Base-by-base conservation (phyloP, 768 basidiomycete species). In the Pleurotus tuoliensis region DNA sequence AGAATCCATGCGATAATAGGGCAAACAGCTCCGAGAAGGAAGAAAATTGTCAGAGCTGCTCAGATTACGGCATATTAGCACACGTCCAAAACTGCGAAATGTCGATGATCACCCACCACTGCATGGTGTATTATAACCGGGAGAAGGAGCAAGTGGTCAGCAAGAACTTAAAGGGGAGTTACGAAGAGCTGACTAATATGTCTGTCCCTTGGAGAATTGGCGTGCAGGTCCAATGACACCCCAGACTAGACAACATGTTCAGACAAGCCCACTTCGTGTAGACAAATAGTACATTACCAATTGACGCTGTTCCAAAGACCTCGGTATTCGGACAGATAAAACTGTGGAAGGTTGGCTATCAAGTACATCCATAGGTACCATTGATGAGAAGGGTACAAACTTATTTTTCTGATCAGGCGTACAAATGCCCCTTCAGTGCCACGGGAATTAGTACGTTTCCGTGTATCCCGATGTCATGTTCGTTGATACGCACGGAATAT, bases 221-320 rank as follows among this genome's bases (percentile, higher is more conserved):
- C 82, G 77, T 37, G 71, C 73, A 5, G 91, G 91, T 1, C 91
- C 90, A 56, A 94, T 88, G 58, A 90, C 87, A 59, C 92, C 88
- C 86, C 85, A 91, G 59, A 92, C 80, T 60, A 34, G 30, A 8
- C 30, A 11, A 92, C 80, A 58, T 82, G 83, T 5, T 20, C 20
- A 20, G 18, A 37, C 16, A 22, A 11, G n/a, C 7, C 12, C 6
- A 37, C 8, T 7, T 4, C 55, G 9, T 20, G 3, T 1, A 5
- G 12, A 18, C 15, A 27, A 37, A 44, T 7, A 40, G 8, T 27
- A 18, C 2, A 45, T 56, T 22, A 56, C 56, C 51, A 8, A 53
- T 53, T 9, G 60, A 61, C 16, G 90, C 90, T 1, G 88, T 89
- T 39, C 88, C 88, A 67, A 92, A 92, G 8, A 90, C 86, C 57